Base-by-base conservation (phyloP, 352 stramenopile genomes). In the Pythium sukuiense region DNA sequence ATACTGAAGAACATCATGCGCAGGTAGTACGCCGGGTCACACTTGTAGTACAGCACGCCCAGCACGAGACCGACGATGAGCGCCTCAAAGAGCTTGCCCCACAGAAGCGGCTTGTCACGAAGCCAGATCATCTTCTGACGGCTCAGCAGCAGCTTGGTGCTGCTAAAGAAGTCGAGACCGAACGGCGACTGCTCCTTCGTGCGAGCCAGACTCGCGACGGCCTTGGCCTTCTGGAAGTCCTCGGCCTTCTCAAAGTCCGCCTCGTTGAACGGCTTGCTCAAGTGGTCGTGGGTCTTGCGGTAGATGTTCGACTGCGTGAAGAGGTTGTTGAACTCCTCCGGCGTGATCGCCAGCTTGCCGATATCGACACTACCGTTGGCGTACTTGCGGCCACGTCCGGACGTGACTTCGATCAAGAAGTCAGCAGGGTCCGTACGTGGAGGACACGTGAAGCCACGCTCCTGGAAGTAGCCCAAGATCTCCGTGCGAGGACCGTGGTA, bases 401-500 rank as follows among this genome's bases (percentile, higher is more conserved):
- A 89, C 8, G 80, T 85, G 20, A 90, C 74, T 58, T 92, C 81
- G 18, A 90, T 83, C 26, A 88, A 61, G 65, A 90, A 89, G 41
- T 90, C 81, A 0, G 83, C 83, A 1, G 80, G 80, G 46, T 92
- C 83, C 13, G 76, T 80, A 63, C 78, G 78, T 6, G 74, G 67
- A 5, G 86, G 86, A 20, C 86, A 93, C 8, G 60, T 76, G 65
- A 92, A 95, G 0, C 90, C 92, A 12, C 87, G 72, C 26, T 73
- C 69, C 20, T 88, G 55, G 67, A 98, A 98, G 71, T 98, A 98
- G 29, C 71, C 69, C 43, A 89, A 24, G 41, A 89, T 88, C 53
- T 89, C 76, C 3, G 69, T 82, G 12, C 83, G 59, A 1, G 85
- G 89, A 7, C 96, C 97, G 50, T 97, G 92, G 72, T 98, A 99